Conservation (phyloP, 2,329 filamentous ascomycete species). For the Neofusicoccum umdonicola region DNA sequence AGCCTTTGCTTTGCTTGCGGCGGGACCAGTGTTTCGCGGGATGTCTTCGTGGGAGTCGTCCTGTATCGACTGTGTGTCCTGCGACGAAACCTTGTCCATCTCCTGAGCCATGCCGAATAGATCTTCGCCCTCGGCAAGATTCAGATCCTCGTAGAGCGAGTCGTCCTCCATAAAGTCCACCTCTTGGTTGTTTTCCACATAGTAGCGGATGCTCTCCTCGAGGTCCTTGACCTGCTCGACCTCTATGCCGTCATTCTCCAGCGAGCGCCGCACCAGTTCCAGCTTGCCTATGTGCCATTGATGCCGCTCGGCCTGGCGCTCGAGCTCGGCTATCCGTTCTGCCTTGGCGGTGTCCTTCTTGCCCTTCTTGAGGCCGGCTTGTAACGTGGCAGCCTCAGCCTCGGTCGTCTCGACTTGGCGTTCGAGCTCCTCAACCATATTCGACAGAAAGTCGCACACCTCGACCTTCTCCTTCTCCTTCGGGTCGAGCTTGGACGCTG, state of each 20-base stretch:
- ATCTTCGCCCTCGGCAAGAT: conserved; percentile 88
- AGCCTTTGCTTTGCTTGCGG: conserved; percentile 54
- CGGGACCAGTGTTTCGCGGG: conserved; percentile 49
- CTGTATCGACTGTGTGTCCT: conserved; percentile 88
- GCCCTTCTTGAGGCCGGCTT: conserved; percentile 89
- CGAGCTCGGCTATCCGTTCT: conserved; percentile 83
- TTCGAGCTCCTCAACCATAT: conserved; percentile 88
- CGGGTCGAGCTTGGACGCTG: conserved; percentile 91
- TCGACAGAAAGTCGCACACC: conserved; percentile 78
- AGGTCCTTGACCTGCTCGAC: conserved; percentile 81
- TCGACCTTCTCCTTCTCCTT: conserved; percentile 95
- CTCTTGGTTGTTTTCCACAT: conserved; percentile 85
- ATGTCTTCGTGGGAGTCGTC: conserved; percentile 70
- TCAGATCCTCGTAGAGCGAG: conserved; percentile 89
- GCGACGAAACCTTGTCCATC: conserved; percentile 85
- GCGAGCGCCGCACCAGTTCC: conserved; percentile 81
- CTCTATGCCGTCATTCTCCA: conserved; percentile 92
- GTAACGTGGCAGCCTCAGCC: conserved; percentile 82
- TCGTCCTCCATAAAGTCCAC: conserved; percentile 93
- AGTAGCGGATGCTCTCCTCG: conserved; percentile 91
- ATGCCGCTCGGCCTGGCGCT: conserved; percentile 81
- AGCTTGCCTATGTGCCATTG: conserved; percentile 95
- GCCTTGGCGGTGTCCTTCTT: conserved; percentile 82
- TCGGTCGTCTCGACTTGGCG: conserved; percentile 91
- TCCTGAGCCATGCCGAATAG: conserved; percentile 77